Evolutionary conservation across 495 filamentous ascomycete genomes (phyloP), one percentile per base, ranked within the genome.

Genomic region (Geoglossum glabrum): DNA sequence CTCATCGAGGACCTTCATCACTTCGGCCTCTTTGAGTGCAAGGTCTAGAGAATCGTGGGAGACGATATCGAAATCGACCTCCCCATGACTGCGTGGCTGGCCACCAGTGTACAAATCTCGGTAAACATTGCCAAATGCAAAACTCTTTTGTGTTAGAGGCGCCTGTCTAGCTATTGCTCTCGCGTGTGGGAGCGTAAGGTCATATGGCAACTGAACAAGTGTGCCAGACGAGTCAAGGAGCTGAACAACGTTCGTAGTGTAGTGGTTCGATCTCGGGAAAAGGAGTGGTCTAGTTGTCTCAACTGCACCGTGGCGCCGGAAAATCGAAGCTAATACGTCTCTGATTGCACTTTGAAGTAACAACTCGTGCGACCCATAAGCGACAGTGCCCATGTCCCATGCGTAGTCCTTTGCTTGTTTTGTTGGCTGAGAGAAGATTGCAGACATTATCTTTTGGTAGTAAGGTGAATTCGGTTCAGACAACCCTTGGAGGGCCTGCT

Each of bases 31-130:
- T 64, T 92, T 90, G 55, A 95, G 66, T 0, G 89, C 80, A n/a
- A 93, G 72, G 64, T 97, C 87, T 26, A 86, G 66, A 1, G 81
- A 81, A 60, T 89, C 81, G 55, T 79, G 74, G 0, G 86, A 88
- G 17, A 92, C 75, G 61, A 98, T 88, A 71, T 98, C 93, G 67
- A 95, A 97, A 64, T 97, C 92, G 7, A 90, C 89, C 65, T 97
- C 93, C 46, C 83, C 82, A 67, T 85, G 83, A 56, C 82, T 84
- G 61, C 78, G 77, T 27, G 92, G 93, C 63, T 94, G 83, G 25
- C 81, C 79, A 5, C 86, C 87, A 57, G 82, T 81, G 34, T 76
- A 76, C 31, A 77, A 79, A 52, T 94, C 87, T 50, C 93, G 78
- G 66, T 89, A 98, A 17, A 96, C 89, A 25, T 77, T 85, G 11